Conservation (phyloP, 2,329 filamentous ascomycete species). For the Cladosporium velox region DNA sequence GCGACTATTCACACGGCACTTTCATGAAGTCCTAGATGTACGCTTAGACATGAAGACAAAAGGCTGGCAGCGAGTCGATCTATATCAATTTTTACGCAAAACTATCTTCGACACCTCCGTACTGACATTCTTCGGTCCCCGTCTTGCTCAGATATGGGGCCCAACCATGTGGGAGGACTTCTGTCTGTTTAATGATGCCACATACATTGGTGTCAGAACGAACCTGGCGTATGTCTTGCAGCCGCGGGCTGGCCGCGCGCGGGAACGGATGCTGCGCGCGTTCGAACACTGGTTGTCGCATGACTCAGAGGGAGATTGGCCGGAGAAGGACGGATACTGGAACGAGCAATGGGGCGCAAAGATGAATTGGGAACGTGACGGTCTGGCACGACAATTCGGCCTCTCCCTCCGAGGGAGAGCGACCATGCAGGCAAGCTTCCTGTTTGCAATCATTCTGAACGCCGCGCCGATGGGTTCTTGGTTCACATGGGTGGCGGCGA, state of each 20-base stretch:
- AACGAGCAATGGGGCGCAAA: conserved; percentile 22
- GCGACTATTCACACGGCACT: conserved; percentile 19
- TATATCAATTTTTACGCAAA: conserved; percentile 20
- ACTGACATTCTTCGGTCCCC: conserved; percentile 22
- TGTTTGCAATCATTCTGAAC: conserved; percentile 20
- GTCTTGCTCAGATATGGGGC: conserved; percentile 18
- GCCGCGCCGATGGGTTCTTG: conserved; percentile 19
- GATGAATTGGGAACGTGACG: conserved; percentile 23
- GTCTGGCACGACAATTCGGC: conserved; percentile 12
- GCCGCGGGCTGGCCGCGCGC: conserved; percentile 17
- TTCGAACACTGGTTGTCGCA: conserved; percentile 22
- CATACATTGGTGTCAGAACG: conserved; percentile 22
- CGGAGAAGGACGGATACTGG: conserved; percentile 19
- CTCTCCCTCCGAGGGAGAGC: conserved; percentile 22
- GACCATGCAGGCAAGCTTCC: conserved; percentile 23
- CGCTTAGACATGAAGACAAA: conserved; percentile 12
- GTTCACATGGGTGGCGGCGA: conserved; percentile 19
- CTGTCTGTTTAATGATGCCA: conserved; percentile 17
- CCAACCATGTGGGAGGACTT: conserved; percentile 24
- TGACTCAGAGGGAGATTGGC: neutral
- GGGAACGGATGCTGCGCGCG: conserved; percentile 21
- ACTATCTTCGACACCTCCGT: conserved; percentile 23
- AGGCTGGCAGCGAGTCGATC: conserved; percentile 16
- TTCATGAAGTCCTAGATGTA: conserved; percentile 12
- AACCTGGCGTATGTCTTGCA: conserved; percentile 20